Conservation (phyloP, 2,329 filamentous ascomycete species). For the Catunica adiposa region DNA sequence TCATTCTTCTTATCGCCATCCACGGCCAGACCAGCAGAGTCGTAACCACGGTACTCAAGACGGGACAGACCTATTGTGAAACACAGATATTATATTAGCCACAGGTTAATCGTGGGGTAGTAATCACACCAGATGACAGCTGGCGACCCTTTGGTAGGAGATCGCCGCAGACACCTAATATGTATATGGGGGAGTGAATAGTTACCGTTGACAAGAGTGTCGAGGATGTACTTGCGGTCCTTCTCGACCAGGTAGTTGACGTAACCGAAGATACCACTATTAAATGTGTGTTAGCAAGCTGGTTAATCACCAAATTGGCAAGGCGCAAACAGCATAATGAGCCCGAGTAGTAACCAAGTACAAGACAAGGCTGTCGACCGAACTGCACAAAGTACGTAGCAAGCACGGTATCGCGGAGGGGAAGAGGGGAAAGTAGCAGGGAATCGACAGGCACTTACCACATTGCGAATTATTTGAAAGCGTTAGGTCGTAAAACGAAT, state of each 20-base stretch:
- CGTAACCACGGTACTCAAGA: slow-evolving; percentile 97
- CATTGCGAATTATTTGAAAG: slow-evolving; percentile 13
- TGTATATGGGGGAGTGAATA: not conserved
- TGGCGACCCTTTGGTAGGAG: not conserved
- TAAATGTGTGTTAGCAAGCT: slow-evolving; percentile 14
- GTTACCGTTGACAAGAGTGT: slow-evolving; percentile 90
- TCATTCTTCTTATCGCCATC: slow-evolving; percentile 99
- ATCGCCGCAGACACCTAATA: not conserved
- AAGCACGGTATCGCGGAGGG: not conserved
- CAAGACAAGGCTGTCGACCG: slow-evolving; percentile 5
- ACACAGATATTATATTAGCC: not conserved
- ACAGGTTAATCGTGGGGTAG: no score
- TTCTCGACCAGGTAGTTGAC: slow-evolving; percentile 99
- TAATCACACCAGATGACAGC: no score
- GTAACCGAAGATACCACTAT: slow-evolving; percentile 90
- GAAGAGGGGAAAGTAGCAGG: slow-evolving; percentile 4
- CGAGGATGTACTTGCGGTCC: slow-evolving; percentile 89
- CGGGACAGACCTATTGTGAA: slow-evolving; percentile 60
- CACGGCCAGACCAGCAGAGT: slow-evolving; percentile 87
- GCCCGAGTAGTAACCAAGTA: not conserved
- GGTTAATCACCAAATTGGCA: not conserved
- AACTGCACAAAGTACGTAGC: not conserved
- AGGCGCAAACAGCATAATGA: not conserved
- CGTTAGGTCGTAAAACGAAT: slow-evolving; percentile 13
- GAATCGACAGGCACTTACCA: slow-evolving; percentile 12